phyloP scores from a whole-genome alignment of 768 basidiomycete species.

The Mrakia frigida region DNA sequence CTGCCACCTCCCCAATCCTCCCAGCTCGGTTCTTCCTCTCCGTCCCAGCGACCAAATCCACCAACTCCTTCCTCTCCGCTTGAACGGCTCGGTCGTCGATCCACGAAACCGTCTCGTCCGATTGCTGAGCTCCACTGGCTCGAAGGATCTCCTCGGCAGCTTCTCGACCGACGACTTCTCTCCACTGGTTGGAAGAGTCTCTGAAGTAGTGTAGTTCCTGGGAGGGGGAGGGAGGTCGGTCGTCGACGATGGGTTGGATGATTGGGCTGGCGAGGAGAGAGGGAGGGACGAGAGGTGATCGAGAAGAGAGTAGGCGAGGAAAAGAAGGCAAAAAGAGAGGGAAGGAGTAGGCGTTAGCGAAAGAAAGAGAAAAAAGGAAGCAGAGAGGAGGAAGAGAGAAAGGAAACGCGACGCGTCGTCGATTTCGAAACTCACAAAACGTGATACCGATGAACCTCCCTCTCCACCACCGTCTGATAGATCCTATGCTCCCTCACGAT shows the following conservation, averaged over 20 bases:
- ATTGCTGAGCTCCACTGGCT: background rate
- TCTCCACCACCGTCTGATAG: conserved; percentile 8
- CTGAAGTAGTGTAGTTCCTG: conserved; percentile 32
- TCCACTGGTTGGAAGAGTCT: conserved; percentile 8
- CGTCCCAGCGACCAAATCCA: background rate
- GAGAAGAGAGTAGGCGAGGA: background rate
- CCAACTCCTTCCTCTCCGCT: conserved; percentile 18
- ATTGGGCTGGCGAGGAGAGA: conserved; percentile 5
- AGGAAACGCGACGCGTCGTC: background rate
- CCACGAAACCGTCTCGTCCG: conserved; percentile 19
- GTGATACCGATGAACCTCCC: conserved; percentile 23
- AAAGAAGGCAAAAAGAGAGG: background rate
- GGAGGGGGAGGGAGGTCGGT: background rate
- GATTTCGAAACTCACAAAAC: conserved; percentile 10
- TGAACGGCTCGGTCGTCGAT: background rate
- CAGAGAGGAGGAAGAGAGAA: too few relatives aligned
- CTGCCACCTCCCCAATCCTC: background rate
- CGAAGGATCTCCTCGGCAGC: conserved; percentile 21
- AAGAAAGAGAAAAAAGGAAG: background rate
- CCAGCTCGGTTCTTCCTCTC: background rate
- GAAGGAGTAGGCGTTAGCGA: background rate
- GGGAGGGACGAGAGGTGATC: background rate
- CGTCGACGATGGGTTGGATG: conserved; percentile 23
- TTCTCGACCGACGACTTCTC: conserved; percentile 20
- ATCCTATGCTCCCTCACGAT: background rate